A percentile compares a stretch with the other conserved stretches of the same genome.
Evolutionary conservation across 129 eudicot species (phyloP).

Genomic region (Escallonia rubra): DNA sequence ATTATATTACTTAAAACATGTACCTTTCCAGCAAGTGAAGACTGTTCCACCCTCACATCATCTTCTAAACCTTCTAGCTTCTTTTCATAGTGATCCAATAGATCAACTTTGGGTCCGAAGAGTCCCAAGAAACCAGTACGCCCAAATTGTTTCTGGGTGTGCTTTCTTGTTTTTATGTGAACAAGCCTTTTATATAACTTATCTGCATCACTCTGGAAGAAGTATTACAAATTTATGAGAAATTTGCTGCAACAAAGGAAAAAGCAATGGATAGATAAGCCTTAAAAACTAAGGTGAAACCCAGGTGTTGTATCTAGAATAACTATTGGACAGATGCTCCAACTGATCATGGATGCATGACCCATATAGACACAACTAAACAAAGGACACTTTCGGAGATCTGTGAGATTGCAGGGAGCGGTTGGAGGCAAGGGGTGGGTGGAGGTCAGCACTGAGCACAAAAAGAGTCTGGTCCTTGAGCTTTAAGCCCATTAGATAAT

Average conservation of each 20-base stretch:
- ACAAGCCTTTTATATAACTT: constrained; percentile 41
- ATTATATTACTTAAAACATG: background rate
- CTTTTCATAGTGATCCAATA: constrained; percentile 54
- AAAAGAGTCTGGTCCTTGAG: too few species aligned
- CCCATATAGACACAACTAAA: too few species aligned
- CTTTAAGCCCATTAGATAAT: too few species aligned
- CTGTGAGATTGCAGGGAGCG: too few species aligned
- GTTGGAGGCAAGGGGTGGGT: too few species aligned
- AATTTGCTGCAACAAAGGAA: constrained; percentile 9
- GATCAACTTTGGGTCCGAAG: constrained; percentile 54
- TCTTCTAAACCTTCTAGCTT: constrained; percentile 61
- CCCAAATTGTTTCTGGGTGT: constrained; percentile 34
- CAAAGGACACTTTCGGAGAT: too few species aligned
- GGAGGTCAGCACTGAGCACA: too few species aligned
- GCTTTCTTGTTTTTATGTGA: constrained; percentile 34
- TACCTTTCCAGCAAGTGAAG: constrained; percentile 55
- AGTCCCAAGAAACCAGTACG: constrained; percentile 60
- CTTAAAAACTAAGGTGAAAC: background rate
- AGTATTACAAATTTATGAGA: background rate
- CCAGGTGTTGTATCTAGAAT: background rate
- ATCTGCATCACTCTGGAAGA: constrained; percentile 47
- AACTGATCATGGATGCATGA: too few species aligned
- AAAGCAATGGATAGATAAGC: background rate
- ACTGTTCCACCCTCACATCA: constrained; percentile 44
- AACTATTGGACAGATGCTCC: background rate